Evolutionary conservation across 2,329 filamentous ascomycete species (phyloP).

Genomic region (Cercospora sp.): DNA sequence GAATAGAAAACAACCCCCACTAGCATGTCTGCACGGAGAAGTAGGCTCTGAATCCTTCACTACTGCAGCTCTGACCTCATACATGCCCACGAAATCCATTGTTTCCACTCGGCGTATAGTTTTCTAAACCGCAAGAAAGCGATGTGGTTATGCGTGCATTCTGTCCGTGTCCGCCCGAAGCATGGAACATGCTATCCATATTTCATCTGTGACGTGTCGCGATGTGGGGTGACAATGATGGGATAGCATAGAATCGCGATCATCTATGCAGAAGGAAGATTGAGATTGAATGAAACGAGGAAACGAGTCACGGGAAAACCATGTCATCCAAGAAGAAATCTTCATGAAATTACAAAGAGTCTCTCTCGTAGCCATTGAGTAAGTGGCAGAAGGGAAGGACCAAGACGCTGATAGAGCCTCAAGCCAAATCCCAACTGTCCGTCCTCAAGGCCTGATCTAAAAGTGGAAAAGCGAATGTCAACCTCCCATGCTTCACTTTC

Average conservation of each 20-base stretch:
- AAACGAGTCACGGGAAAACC: not conserved
- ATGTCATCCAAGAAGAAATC: not conserved
- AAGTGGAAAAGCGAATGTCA: not conserved
- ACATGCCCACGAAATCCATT: not conserved
- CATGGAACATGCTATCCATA: not conserved
- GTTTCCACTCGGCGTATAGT: not conserved
- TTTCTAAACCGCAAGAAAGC: not conserved
- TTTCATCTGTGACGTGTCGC: not conserved
- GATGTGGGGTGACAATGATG: not conserved
- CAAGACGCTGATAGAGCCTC: not conserved
- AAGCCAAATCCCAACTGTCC: not conserved
- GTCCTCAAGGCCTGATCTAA: not conserved
- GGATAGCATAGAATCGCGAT: not conserved
- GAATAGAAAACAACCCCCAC: not conserved
- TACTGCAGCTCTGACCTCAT: not conserved
- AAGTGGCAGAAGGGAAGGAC: not conserved
- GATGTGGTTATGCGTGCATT: not conserved
- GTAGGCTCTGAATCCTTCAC: slow-evolving; percentile 1
- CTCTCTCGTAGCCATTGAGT: not conserved
- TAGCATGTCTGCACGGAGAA: not conserved
- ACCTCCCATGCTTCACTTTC: not conserved
- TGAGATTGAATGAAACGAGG: not conserved
- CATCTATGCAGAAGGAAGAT: not conserved
- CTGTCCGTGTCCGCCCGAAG: not conserved
- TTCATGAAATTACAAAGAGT: not conserved